Base-by-base conservation (phyloP, 176 grass and related monocot species). In the Tillandsia fasciculata region DNA sequence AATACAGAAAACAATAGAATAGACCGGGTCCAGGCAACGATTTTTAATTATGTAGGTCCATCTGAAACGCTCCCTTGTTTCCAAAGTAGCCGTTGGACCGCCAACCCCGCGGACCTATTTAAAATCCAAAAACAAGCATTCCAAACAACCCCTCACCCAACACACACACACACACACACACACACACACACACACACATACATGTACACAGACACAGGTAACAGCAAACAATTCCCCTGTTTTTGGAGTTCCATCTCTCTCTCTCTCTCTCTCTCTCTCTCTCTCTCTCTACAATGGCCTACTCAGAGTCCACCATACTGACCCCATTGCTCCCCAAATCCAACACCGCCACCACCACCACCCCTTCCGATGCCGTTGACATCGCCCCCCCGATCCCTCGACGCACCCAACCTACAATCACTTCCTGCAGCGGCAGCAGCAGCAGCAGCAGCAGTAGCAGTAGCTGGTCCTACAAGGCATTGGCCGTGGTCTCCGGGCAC, bases 401-500 rank as follows among this genome's bases (percentile, higher is more conserved):
- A 28, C 70, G 13, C 33, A 72, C 52, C 15, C 42, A 53, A 13
- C 22, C 63, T n/a, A 47, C 27, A 12, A 10, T 57, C 17, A 50
- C 56, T 70, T 26, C 71, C 12, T 14, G 9, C 64, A 51, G 26
- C 2, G 28, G 58, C 26, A 49, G 15, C 11, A 53, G 22, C 9
- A 57, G 63, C 24, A 24, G 24, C 24, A 24, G 24, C 24, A 24
- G 24, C 1, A 24, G 24, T 18, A 64, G 14, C 23, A 50, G 17
- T 3, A 52, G 56, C 18, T 51, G 14, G 11, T 18, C 49, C 18
- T 83, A 82, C 72, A 97, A 90, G 81, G 66, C 77, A 33, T 78
- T 97, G 3, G 87, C 89, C 1, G 83, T 85, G 53, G 69, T 97
- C 20, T n/a, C 76, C 1, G 86, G 81, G 74, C 86, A 97, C 68